Conservation (phyloP, 2,329 filamentous ascomycete species). For the Hymenoscyphus fructigenus region DNA sequence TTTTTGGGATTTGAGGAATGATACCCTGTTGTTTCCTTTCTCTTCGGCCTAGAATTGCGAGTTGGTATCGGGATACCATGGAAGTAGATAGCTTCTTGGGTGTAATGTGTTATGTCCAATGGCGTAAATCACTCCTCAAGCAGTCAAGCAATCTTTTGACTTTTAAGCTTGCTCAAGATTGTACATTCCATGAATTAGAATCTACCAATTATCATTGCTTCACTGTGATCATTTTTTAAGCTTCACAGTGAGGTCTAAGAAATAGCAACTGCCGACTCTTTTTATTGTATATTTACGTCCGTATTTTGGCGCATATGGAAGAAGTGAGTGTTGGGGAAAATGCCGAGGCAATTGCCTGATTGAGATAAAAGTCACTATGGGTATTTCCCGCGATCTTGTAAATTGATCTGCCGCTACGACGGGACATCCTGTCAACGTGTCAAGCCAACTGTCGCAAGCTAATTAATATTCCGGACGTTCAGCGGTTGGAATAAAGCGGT, state of each 20-base stretch:
- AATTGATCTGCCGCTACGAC: neutral
- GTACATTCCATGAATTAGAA: no score
- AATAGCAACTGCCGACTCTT: no score
- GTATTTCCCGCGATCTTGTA: neutral
- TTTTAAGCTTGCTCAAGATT: no score
- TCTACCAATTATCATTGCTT: no score
- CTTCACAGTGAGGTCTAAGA: no score
- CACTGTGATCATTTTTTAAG: no score
- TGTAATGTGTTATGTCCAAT: neutral
- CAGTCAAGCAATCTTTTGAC: no score
- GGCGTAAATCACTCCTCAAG: neutral
- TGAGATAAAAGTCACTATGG: neutral
- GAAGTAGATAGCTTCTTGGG: neutral
- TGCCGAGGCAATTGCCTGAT: neutral
- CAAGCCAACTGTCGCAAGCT: neutral
- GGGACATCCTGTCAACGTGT: neutral
- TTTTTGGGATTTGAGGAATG: neutral
- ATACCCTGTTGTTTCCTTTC: neutral
- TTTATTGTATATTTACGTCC: no score
- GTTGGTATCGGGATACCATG: conserved; percentile 28
- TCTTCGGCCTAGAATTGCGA: neutral
- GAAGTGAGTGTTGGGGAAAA: neutral
- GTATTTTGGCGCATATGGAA: neutral
- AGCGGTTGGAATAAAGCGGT: neutral
- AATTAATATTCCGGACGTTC: neutral